Percentiles rank a stretch among this genome's conserved stretches.
Conservation (phyloP, 257 asterid species). For the Salvia hispanica region DNA sequence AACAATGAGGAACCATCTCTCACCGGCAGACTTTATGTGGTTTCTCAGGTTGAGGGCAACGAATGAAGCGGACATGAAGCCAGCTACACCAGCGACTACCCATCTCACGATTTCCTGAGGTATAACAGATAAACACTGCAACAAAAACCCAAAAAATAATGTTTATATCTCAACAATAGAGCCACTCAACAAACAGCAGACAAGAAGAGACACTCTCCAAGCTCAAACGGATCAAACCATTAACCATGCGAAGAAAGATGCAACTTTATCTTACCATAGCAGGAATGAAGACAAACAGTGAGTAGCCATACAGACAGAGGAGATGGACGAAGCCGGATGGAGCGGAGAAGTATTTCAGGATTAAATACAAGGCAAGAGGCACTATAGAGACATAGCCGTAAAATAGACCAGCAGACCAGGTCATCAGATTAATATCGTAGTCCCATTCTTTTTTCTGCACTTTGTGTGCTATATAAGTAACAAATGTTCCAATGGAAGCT, state of each 20-base stretch:
- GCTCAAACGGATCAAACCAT: not conserved
- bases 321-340: constrained; percentile 89
- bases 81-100: constrained; percentile 90
- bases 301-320: constrained; percentile 93
- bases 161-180: not conserved
- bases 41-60: constrained; percentile 84
- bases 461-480: constrained; percentile 86
- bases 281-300: constrained; percentile 92
- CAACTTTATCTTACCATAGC: constrained; percentile 72
- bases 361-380: constrained; percentile 71
- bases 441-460: constrained; percentile 79
- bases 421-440: constrained; percentile 82
- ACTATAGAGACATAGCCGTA: constrained; percentile 87
- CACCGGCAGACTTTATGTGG: constrained; percentile 96
- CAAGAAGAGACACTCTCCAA: not conserved
- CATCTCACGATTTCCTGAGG: constrained; percentile 89
- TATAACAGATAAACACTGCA: constrained; percentile 88
- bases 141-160: constrained; percentile 16
- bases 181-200: not conserved
- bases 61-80: constrained; percentile 90
- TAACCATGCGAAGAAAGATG: constrained; percentile 5
- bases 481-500: constrained; percentile 94
- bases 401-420: constrained; percentile 97
- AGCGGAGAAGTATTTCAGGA: constrained; percentile 96
- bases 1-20: constrained; percentile 88